Base-by-base conservation (phyloP, 2,329 filamentous ascomycete genomes). In the Trichoderma gracile region DNA sequence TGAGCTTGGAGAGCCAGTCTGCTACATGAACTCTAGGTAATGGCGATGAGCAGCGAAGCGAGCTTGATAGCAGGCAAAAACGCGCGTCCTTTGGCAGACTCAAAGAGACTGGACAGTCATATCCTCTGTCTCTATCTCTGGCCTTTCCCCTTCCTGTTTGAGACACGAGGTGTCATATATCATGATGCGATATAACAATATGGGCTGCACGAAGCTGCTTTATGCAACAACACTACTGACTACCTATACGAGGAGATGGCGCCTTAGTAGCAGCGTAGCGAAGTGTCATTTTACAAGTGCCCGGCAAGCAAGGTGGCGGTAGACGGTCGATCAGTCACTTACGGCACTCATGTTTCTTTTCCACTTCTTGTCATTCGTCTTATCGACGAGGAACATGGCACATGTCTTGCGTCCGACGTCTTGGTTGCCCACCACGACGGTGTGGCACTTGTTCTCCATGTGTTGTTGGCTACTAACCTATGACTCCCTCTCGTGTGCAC, bases 211-310 rank as follows among this genome's bases (percentile, higher is more conserved):
- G 47, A 61, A 33, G 57, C 21, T 59, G 43, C 33, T 40, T 49
- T 33, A 46, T 46, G 40, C 42, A 42, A 23, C 40, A 27, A 14
- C 8, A 33, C 30, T 33, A 30, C 25, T 3, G 8, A 33, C 30
- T 10, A 27, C 25, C 42, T 59, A 62, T 62, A 62, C 58, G 58
- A 62, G 58, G 40, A 46, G 15, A 46, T 62, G 38, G 58, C 33
- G 47, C 19, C 42, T 17, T 42, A 21, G 47, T 42, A 21, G 47
- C n/a, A 52, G 40, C 23, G 49, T 30, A 50, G 40, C 25, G 38
- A 38, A 54, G 40, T 38, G 49, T 19, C 49, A 53, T 38, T 38
- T 14, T 5, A 14, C 33, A 42, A 30, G 23, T 45, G 42, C 33
- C 40, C 7, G 52, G 21, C 27, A 52, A 19, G 49, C 12, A 33